Evolutionary conservation across 192 early-diverging fungal genomes (phyloP).

Genomic region (Fimicolochytrium jonesii): DNA sequence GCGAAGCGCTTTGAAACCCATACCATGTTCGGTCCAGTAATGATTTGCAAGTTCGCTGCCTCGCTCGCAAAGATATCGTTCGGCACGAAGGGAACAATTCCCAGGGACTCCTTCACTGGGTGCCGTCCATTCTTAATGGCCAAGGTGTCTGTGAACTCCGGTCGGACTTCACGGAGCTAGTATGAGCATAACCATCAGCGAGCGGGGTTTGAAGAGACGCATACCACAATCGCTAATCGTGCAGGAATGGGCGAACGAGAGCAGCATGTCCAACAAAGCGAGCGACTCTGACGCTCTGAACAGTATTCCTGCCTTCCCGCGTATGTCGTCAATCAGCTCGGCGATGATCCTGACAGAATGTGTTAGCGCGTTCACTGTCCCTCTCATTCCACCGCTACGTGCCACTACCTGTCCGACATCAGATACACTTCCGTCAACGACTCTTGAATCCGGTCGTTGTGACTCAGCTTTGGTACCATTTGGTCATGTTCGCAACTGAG

Average conservation of each 20-base stretch:
- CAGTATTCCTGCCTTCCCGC: conserved; percentile 54
- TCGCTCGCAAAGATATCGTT: conserved; percentile 65
- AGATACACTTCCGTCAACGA: conserved; percentile 79
- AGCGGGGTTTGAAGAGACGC: neutral
- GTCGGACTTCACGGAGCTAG: conserved; percentile 44
- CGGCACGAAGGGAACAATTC: conserved; percentile 48
- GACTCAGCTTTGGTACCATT: too few species aligned
- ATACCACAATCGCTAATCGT: conserved; percentile 52
- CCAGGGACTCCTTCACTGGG: conserved; percentile 39
- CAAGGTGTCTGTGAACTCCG: conserved; percentile 75
- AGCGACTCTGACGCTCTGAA: conserved; percentile 73
- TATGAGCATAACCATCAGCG: neutral
- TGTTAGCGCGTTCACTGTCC: too few species aligned
- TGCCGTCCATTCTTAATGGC: conserved; percentile 68
- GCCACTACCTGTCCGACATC: conserved; percentile 73
- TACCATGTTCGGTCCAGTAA: conserved; percentile 90
- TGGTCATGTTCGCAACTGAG: too few species aligned
- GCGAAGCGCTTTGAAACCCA: too few species aligned
- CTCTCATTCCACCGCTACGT: too few species aligned
- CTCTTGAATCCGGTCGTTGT: conserved; percentile 76
- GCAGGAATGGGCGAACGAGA: conserved; percentile 67
- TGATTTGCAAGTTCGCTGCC: conserved; percentile 62
- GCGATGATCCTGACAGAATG: conserved; percentile 16
- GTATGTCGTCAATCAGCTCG: conserved; percentile 43
- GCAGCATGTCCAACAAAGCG: conserved; percentile 73